A percentile compares a stretch with the other conserved stretches of the same genome.
Evolutionary conservation across 75 land plant genomes (phyloP).

Genomic region (Sequoiadendron giganteum): DNA sequence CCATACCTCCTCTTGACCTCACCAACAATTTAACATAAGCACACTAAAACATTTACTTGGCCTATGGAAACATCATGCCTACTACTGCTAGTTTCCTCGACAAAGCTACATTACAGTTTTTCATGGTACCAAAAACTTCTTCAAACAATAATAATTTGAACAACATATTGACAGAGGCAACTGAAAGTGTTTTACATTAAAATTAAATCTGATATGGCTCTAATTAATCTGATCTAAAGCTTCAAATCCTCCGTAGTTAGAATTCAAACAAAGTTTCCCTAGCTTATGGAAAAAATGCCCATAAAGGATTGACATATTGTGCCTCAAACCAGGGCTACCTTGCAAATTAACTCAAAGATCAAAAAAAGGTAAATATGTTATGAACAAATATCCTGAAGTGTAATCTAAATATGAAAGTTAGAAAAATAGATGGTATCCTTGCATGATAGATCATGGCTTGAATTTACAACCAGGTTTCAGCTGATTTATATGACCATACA

Average conservation of each 20-base stretch:
- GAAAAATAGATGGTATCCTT: background rate
- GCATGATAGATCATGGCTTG: background rate
- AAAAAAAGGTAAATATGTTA: background rate
- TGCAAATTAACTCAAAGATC: background rate
- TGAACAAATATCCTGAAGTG: background rate
- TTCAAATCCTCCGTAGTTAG: background rate
- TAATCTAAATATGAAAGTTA: background rate
- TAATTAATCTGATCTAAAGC: background rate
- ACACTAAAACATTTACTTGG: too few relatives aligned
- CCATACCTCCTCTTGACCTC: too few relatives aligned
- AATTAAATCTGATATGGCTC: background rate
- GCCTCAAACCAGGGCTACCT: background rate
- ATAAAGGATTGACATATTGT: constrained; percentile 3
- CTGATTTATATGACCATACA: background rate
- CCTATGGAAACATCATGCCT: too few relatives aligned
- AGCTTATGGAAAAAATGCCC: background rate
- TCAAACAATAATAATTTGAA: background rate
- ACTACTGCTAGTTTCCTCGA: background rate
- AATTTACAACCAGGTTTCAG: background rate
- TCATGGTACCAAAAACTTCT: background rate
- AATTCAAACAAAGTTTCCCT: background rate
- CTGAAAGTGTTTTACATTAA: background rate
- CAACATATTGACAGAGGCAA: background rate
- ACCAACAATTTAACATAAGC: too few relatives aligned
- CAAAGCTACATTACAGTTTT: background rate